Base-by-base conservation (phyloP, 441 rosid species). In the Corymbia calophylla region DNA sequence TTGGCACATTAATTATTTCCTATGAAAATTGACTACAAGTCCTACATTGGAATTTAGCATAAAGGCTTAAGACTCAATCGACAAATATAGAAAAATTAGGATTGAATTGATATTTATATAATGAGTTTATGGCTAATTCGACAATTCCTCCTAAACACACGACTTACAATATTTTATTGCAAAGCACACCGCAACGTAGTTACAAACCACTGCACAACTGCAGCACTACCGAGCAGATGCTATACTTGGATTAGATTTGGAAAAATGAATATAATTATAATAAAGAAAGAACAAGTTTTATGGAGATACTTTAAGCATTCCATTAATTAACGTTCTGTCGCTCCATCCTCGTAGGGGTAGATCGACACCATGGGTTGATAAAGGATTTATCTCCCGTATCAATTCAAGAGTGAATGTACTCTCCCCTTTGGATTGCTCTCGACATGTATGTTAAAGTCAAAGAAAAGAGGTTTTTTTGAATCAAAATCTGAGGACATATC, bases 1-100 rank as follows among this genome's bases (percentile, higher is more conserved):
- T 2, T 25, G 6, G 17, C 10, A 66, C 32, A 10, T 31, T 31
- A 16, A 11, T 1, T 2, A 66, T 31, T 66, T 66, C 0, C 1
- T 7, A 2, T 16, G 3, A 66, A n/a, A 16, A 66, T 31, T 8
- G 2, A 31, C 8, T 6, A n/a, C 4, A 66, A 66, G 7, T 1
- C 15, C 11, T 66, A n/a, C 1, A 66, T 16, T 15, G 23, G 2
- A 66, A 66, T 16, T 66, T 31, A 2, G 1, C 8, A 10, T 5
- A 15, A 31, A 31, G 21, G 12, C 31, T n/a, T 66, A 66, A 1
- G 9, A 66, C 19, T 56, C 32, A 4, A 66, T 66, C 1, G 3
- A 31, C 17, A n/a, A 31, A 31, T 66, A n/a, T n/a, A 19, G 17
- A 66, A 66, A 66, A 2, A 16, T n/a, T 66, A 66, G 21, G 8